These are phyloP conservation scores for Aquilaria sinensis DNA, from an alignment of 345 rosid genomes.

Conservation along the genomic window DNA sequence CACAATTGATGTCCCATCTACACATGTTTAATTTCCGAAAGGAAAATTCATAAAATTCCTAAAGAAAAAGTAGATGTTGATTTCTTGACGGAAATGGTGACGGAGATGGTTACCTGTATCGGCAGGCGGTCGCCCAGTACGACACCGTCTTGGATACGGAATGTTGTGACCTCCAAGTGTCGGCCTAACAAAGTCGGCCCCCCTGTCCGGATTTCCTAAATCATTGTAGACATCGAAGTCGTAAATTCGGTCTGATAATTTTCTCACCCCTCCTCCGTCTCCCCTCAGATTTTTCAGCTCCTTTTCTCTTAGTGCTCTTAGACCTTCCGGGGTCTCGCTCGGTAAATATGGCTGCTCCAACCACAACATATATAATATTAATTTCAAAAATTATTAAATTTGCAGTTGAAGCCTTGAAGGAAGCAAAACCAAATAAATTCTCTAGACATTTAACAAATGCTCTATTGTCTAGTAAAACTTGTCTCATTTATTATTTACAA, in stretches of 20 bases:
- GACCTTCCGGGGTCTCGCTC: constrained; percentile 70
- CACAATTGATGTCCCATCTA: too few species aligned
- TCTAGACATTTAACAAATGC: too few species aligned
- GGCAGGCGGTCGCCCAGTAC: constrained; percentile 65
- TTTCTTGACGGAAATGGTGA: too few species aligned
- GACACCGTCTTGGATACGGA: constrained; percentile 92
- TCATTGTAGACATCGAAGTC: constrained; percentile 87
- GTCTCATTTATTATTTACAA: too few species aligned
- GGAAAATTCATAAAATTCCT: too few species aligned
- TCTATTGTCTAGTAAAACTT: too few species aligned
- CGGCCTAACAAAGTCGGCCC: constrained; percentile 54
- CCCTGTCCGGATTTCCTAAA: constrained; percentile 86
- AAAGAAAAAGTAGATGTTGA: too few species aligned
- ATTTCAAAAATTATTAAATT: too few species aligned
- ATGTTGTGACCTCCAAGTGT: constrained; percentile 56
- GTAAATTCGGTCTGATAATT: constrained; percentile 73
- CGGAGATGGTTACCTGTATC: constrained; percentile 42
- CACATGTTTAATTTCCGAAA: too few species aligned
- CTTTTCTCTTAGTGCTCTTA: constrained; percentile 54
- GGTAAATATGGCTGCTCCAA: constrained; percentile 82
- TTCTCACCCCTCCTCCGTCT: constrained; percentile 59
- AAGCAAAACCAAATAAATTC: too few species aligned
- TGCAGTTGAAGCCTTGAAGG: too few species aligned
- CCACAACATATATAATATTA: too few species aligned
- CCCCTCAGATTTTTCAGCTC: constrained; percentile 73